Evolutionary conservation across 2,329 filamentous ascomycete species (phyloP), one percentile per base, ranked within the genome.

Genomic region (Colletotrichum musae): DNA sequence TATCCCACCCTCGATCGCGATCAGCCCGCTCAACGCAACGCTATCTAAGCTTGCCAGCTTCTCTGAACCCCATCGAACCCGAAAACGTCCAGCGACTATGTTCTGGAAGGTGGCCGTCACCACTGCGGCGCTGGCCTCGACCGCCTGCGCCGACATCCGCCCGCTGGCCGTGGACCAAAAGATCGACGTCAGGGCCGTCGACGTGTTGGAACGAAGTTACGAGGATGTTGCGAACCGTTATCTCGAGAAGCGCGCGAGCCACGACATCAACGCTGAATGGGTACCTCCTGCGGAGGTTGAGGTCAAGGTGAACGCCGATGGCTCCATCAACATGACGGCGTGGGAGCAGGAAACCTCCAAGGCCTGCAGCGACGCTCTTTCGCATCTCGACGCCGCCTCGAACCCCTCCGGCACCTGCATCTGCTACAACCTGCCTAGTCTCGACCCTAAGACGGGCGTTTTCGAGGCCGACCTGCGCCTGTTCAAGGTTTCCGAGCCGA

Each of bases 401-500:
- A 95, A 95, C 73, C 92, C 92, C 5, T 92, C 92, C 10, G 94
- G 94, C 58, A 88, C 94, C 56, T 92, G 91, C 68, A 88, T 93
- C 56, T 97, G 94, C 86, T 96, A 95, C 83, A 97, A 96, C 77
- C 80, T 97, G 26, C 90, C 91, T 0, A 89, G 88, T 47, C 86
- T 94, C 66, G 87, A 95, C 80, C 89, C 88, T 73, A 79, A 80
- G 5, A 90, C 88, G 0, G 93, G 93, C 36, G 83, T 89, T 16
- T 96, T 96, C 77, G 88, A 93, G 79, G 93, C 93, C 36, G 93
- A 96, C 77, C 80, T 96, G 58, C 87, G 93, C 62, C 83, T 96
- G 69, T 96, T 90, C 81, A 90, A 91, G 78, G 81, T 95, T 54
- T 90, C 89, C 6, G 80, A 86, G 0, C 85, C 92, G 0, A 85